Base-by-base conservation (phyloP, 768 basidiomycete genomes). In the Amanita polypyramis region DNA sequence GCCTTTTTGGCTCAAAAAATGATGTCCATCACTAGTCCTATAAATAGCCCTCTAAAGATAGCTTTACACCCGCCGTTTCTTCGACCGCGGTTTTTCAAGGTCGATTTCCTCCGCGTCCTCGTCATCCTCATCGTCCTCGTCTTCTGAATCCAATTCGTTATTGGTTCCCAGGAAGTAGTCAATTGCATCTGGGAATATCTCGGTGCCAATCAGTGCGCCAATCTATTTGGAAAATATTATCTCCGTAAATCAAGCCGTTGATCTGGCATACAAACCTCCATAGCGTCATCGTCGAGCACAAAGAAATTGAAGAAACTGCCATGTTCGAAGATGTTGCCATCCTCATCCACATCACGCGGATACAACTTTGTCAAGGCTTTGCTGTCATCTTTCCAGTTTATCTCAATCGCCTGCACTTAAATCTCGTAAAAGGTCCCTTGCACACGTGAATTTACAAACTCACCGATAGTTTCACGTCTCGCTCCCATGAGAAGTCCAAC, bases 231-330 rank as follows among this genome's bases (percentile, higher is more conserved):
- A 50, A 8, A 30, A 9, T 14, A 14, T 20, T n/a, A 34, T 40
- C 15, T 29, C 9, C 21, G 17, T 42, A 21, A 25, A 25, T 34
- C 52, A 34, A 21, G 17, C 17, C 29, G 33, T 34, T 42, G 10
- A 1, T 43, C 30, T 9, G 19, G 17, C 9, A 48, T 44, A 43
- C 17, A 49, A 60, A 88, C 88, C 54, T 88, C 84, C 52, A 70
- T 75, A 11, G 76, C 73, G 58, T 90, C 88, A 33, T 67, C 59
- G 9, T 72, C 70, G 52, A 72, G 59, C 64, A 85, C 88, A 52
- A 92, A 90, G 60, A 85, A 83, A 68, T 90, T 89, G 75, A 92
- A 92, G 70, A 92, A 89, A 59, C 81, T 87, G 48, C 89, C 89
- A 42, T 74, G 65, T 42, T 92, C 89, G 35, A 73, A 67, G 45